Evolutionary conservation across 1,139 yeast genomes (phyloP).

Genomic region (Diutina catenulata): DNA sequence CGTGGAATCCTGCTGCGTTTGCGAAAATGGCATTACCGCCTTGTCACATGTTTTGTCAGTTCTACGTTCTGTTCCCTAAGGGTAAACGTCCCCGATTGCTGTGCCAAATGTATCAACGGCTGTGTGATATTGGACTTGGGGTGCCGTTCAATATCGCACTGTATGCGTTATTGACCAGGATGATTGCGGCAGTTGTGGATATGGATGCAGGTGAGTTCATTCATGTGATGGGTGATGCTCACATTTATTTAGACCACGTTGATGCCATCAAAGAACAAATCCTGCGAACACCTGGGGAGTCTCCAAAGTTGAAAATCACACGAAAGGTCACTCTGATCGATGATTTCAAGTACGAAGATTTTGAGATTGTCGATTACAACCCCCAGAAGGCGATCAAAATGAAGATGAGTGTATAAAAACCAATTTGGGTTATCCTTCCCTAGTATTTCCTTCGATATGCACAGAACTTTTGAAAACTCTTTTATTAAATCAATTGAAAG

Average conservation of each 20-base stretch:
- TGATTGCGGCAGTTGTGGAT: slow-evolving; percentile 91
- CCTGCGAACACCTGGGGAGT: slow-evolving; percentile 57
- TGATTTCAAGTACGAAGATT: slow-evolving; percentile 81
- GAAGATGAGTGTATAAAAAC: slow-evolving; percentile 53
- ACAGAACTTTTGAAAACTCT: no score
- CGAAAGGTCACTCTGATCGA: slow-evolving; percentile 54
- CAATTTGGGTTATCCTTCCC: no score
- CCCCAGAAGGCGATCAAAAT: slow-evolving; percentile 80
- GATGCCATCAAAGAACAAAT: slow-evolving; percentile 81
- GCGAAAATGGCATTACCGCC: slow-evolving; percentile 95
- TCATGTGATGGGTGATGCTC: slow-evolving; percentile 96
- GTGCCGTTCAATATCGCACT: slow-evolving; percentile 98
- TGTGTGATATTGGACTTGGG: slow-evolving; percentile 99
- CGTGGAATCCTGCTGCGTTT: slow-evolving; percentile 98
- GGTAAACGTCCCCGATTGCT: slow-evolving; percentile 51
- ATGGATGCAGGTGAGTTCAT: slow-evolving; percentile 93
- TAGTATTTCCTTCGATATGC: no score
- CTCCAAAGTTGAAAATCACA: slow-evolving; percentile 67
- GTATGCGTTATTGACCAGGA: slow-evolving; percentile 79
- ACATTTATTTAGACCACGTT: slow-evolving; percentile 83
- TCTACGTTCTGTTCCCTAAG: slow-evolving; percentile 72
- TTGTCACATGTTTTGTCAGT: slow-evolving; percentile 93
- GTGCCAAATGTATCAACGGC: slow-evolving; percentile 86
- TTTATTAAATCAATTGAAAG: slow-evolving; percentile 23
- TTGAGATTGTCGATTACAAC: slow-evolving; percentile 63